Conservation (phyloP, 1,139 yeast genomes). For the Geotrichum restrictum region DNA sequence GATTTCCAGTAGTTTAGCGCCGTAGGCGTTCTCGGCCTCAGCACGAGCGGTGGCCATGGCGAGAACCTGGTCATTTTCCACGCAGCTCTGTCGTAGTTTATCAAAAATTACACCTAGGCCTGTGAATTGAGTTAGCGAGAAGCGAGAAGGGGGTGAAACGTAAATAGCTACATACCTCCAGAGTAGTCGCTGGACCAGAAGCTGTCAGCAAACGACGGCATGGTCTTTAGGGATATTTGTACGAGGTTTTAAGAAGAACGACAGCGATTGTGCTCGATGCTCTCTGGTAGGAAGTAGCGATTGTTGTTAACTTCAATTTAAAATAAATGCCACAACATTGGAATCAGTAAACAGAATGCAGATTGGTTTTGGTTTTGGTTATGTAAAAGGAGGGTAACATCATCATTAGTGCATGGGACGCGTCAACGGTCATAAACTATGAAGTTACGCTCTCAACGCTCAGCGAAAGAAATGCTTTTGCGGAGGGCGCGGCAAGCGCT, state of each 20-base stretch:
- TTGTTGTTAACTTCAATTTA: neutral
- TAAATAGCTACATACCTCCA: conserved; percentile 10
- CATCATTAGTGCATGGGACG: too few relatives aligned
- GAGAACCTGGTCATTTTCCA: conserved; percentile 67
- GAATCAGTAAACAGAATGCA: neutral
- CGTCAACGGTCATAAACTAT: neutral
- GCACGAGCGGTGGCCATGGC: conserved; percentile 64
- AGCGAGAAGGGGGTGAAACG: too few relatives aligned
- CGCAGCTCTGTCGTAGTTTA: conserved; percentile 66
- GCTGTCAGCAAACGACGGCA: conserved; percentile 25
- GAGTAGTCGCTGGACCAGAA: conserved; percentile 30
- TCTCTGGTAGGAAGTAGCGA: too few relatives aligned
- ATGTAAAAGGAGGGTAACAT: neutral
- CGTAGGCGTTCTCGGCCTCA: conserved; percentile 70
- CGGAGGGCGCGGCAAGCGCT: neutral
- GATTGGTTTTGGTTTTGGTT: neutral
- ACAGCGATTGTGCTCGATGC: too few relatives aligned
- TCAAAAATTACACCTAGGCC: conserved; percentile 60
- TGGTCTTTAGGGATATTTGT: neutral
- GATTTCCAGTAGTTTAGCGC: conserved; percentile 51
- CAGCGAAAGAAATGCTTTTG: conserved; percentile 11
- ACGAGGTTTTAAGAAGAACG: too few relatives aligned
- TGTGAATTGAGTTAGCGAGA: conserved; percentile 17
- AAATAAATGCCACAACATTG: conserved; percentile 1
- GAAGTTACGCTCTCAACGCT: neutral